phyloP scores from a whole-genome alignment of 768 basidiomycete genomes.

The Psilocybe cubensis region DNA sequence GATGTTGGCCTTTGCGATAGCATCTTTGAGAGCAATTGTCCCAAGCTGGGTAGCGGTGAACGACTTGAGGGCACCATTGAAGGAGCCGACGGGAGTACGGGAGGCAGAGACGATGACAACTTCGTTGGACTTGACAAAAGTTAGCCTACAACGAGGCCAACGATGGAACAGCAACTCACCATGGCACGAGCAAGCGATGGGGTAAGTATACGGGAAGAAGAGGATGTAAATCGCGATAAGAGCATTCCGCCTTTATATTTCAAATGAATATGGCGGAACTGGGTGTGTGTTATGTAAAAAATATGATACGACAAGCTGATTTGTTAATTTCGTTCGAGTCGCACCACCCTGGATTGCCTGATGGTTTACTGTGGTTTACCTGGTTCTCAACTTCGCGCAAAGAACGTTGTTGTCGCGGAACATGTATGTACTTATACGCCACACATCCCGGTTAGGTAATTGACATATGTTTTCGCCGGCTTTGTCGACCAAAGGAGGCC shows the following conservation, averaged over 20 bases:
- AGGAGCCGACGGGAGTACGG: conserved; percentile 91
- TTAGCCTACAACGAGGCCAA: not conserved
- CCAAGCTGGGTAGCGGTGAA: conserved; percentile 94
- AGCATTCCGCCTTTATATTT: conserved; percentile 43
- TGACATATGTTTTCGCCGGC: conserved; percentile 25
- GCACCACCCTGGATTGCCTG: conserved; percentile 17
- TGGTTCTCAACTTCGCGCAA: not conserved
- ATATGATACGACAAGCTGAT: conserved; percentile 44
- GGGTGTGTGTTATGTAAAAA: conserved; percentile 14
- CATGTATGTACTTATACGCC: not conserved
- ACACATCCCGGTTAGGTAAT: not conserved
- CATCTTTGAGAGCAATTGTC: conserved; percentile 85
- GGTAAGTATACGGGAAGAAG: conserved; percentile 38
- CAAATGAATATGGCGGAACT: conserved; percentile 21
- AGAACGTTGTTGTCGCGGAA: not conserved
- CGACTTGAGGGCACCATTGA: conserved; percentile 88
- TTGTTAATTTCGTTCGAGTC: conserved; percentile 15
- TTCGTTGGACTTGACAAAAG: conserved; percentile 58
- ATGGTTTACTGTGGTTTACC: conserved; percentile 4
- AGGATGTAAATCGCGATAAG: conserved; percentile 43
- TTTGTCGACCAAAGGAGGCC: not conserved
- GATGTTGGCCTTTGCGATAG: conserved; percentile 78
- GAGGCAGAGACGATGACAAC: conserved; percentile 93
- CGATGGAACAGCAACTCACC: conserved; percentile 37
- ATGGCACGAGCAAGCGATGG: conserved; percentile 52